Percentiles rank a stretch among this genome's conserved stretches.
Evolutionary conservation across 371 early-diverging fungal species (phyloP).

Genomic region (Blakeslea trispora): DNA sequence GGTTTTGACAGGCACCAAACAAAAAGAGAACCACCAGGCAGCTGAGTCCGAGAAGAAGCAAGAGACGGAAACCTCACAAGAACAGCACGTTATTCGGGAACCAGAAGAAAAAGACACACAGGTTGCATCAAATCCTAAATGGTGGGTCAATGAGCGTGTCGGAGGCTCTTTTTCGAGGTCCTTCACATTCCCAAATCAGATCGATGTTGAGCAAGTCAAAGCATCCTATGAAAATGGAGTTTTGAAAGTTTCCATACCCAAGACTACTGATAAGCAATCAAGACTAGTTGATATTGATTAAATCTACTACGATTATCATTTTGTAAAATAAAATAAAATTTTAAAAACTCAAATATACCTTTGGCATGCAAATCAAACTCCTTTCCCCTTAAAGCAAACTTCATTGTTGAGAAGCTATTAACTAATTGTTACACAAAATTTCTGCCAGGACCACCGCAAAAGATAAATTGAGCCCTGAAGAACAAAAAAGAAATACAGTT

Average conservation of each 20-base stretch:
- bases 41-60: background rate
- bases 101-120: background rate
- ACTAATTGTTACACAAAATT: background rate
- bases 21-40: background rate
- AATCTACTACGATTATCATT: no score
- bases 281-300: no score
- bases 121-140: constrained; percentile 4
- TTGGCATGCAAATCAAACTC: no score
- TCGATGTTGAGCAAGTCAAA: constrained; percentile 29
- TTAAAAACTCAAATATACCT: no score
- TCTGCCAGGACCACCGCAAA: background rate
- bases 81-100: no score
- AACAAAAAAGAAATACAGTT: background rate
- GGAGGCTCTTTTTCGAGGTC: constrained; percentile 25
- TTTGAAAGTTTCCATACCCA: constrained; percentile 29
- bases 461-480: background rate
- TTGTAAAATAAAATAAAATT: no score
- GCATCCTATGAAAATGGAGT: constrained; percentile 35
- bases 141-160: constrained; percentile 35
- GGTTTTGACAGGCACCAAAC: constrained; percentile 21
- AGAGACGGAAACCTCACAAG: background rate
- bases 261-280: constrained; percentile 2
- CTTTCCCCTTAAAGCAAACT: no score
- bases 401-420: no score
- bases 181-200: constrained; percentile 27